Evolutionary conservation across 495 filamentous ascomycete species (phyloP), one percentile per base, ranked within the genome.

Genomic region (Podospora anserina): DNA sequence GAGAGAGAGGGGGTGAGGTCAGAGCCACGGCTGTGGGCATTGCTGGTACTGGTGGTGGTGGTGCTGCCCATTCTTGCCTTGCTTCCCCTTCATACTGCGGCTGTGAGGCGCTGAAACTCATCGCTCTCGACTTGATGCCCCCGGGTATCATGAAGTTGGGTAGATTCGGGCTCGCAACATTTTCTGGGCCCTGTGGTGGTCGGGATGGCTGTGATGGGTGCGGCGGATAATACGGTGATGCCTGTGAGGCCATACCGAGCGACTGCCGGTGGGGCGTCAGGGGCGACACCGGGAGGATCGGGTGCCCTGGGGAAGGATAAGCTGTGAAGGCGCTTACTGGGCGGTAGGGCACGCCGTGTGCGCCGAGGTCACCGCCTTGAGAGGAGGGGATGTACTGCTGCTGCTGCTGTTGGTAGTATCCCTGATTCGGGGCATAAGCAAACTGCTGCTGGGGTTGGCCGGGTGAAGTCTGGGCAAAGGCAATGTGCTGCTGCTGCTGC

Each of bases 61-160:
- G 60, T 18, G 53, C 66, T 49, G 5, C 3, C 57, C 66, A 61
- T 61, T 32, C 26, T 28, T 30, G 26, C 7, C 59, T 61, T 11
- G 9, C 20, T 15, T 1, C 62, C 27, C 23, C 6, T 61, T 20
- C 32, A 63, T 30, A 32, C 64, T 69, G 26, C 49, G 9, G n/a
- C 19, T 60, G 49, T 11, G 23, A 44, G 11, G 28, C 28, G 54
- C 27, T 64, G 56, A 72, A 70, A 57, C 66, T 73, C 63, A 68
- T 66, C 13, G 70, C 64, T 0, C 70, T 66, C 58, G 63, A 23
- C 28, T 20, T 56, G 30, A 64, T 65, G 2, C 70, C 72, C 2
- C 72, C 72, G 6, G 72, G 72, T 20, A 74, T 70, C 68, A 74
- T 54, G 61, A 67, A 74, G 1, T 60, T 15, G 15, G 72, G 72